A percentile compares a stretch with the other conserved stretches of the same genome.
These are phyloP conservation scores for Priceomyces castillae DNA, from an alignment of 805 yeast species.

Conservation along the genomic window DNA sequence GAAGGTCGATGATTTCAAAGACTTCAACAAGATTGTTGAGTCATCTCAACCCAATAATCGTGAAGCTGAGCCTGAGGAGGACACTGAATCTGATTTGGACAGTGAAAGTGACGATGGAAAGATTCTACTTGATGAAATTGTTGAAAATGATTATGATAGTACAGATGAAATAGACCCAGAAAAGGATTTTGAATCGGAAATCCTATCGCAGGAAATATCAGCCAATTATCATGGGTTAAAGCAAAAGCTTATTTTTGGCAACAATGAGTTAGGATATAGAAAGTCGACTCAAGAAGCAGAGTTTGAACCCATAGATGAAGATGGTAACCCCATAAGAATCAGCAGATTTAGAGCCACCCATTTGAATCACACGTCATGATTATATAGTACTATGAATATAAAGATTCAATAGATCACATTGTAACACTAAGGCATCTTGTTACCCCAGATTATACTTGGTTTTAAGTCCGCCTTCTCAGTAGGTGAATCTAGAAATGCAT, in stretches of 20 bases:
- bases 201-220: constrained; percentile 47
- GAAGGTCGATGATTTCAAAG: constrained; percentile 51
- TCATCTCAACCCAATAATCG: constrained; percentile 15
- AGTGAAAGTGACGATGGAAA: constrained; percentile 36
- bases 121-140: constrained; percentile 40
- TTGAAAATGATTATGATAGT: constrained; percentile 33
- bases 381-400: too few species aligned
- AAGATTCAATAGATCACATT: too few species aligned
- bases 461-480: too few species aligned
- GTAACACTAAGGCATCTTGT: too few species aligned
- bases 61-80: constrained; percentile 12
- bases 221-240: constrained; percentile 57
- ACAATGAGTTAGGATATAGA: constrained; percentile 42
- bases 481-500: too few species aligned
- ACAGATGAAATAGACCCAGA: constrained; percentile 24
- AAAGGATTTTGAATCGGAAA: constrained; percentile 17
- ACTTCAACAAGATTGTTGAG: constrained; percentile 48
- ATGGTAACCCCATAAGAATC: constrained; percentile 54
- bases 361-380: too few species aligned
- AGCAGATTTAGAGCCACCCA: constrained; percentile 61
- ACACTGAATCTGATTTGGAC: constrained; percentile 29
- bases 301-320: constrained; percentile 65
- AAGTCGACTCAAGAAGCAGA: constrained; percentile 51
- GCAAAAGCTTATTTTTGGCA: constrained; percentile 45
- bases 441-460: too few species aligned